phyloP scores from a whole-genome alignment of 306 rosid genomes.

The Prunus davidiana region DNA sequence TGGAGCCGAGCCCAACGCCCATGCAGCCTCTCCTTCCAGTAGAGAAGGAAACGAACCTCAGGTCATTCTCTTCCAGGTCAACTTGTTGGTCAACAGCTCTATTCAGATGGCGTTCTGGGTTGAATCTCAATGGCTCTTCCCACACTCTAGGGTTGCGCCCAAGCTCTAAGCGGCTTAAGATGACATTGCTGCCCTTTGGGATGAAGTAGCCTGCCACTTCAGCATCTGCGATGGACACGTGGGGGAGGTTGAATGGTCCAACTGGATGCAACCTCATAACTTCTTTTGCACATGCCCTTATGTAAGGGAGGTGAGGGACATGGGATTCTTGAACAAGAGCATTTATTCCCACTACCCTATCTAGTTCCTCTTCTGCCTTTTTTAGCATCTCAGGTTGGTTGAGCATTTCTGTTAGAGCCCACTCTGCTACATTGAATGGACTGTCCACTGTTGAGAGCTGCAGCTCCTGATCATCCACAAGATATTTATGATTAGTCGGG shows the following conservation, averaged over 20 bases:
- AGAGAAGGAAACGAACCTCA: conserved; percentile 29
- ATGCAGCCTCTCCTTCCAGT: conserved; percentile 46
- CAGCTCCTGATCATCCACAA: conserved; percentile 27
- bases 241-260: conserved; percentile 36
- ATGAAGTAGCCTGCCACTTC: conserved; percentile 31
- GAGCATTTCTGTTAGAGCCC: conserved; percentile 44
- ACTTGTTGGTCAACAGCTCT: not conserved
- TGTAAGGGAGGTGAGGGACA: conserved; percentile 36
- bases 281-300: conserved; percentile 43
- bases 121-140: conserved; percentile 30
- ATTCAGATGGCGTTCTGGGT: conserved; percentile 33
- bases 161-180: conserved; percentile 33
- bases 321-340: conserved; percentile 42
- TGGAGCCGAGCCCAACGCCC: conserved; percentile 30
- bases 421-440: conserved; percentile 40
- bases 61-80: conserved; percentile 18
- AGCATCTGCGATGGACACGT: conserved; percentile 26
- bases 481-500: too few relatives aligned
- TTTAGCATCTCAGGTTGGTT: conserved; percentile 32
- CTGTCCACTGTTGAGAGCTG: conserved; percentile 36
- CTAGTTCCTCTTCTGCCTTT: conserved; percentile 33
- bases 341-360: conserved; percentile 29
- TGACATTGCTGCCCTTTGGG: conserved; percentile 44
- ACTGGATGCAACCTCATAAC: conserved; percentile 46
- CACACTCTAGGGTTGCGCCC: conserved; percentile 38